Conservation (phyloP, 2,329 filamentous ascomycete genomes). For the Colletotrichum endophyticum region DNA sequence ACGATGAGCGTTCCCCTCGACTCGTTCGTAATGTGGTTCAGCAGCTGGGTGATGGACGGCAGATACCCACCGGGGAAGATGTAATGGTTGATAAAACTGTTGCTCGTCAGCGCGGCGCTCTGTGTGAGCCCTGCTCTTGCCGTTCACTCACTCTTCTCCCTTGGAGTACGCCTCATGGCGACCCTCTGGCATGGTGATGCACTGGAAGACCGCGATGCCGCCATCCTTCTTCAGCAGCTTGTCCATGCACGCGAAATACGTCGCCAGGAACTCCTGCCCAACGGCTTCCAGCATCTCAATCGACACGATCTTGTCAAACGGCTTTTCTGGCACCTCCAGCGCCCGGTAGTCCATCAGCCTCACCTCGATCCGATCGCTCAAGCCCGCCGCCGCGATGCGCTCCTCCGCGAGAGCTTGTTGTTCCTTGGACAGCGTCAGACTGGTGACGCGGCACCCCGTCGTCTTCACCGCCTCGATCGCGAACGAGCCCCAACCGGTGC, state of each 20-base stretch:
- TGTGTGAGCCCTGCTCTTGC: not conserved
- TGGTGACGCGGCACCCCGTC: slow-evolving; percentile 73
- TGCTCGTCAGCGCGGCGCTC: not conserved
- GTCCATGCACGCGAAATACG: slow-evolving; percentile 71
- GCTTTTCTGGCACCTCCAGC: slow-evolving; percentile 54
- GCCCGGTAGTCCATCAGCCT: slow-evolving; percentile 72
- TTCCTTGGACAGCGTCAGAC: slow-evolving; percentile 70
- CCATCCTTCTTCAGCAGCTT: slow-evolving; percentile 68
- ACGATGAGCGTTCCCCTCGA: slow-evolving; percentile 68
- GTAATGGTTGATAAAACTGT: slow-evolving; percentile 74
- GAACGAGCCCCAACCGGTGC: slow-evolving; percentile 78
- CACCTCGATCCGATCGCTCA: slow-evolving; percentile 66
- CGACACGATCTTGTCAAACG: slow-evolving; percentile 74
- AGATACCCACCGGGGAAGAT: slow-evolving; percentile 82
- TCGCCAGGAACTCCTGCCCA: slow-evolving; percentile 68
- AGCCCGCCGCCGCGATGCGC: slow-evolving; percentile 65
- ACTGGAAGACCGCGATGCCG: slow-evolving; percentile 74
- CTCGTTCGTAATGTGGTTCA: slow-evolving; percentile 64
- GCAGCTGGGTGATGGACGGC: slow-evolving; percentile 60
- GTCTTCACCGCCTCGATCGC: slow-evolving; percentile 71
- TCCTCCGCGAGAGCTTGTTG: slow-evolving; percentile 72
- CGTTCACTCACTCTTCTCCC: slow-evolving; percentile 60
- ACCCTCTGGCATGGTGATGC: slow-evolving; percentile 77
- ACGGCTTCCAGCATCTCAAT: slow-evolving; percentile 83
- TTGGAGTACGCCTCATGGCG: slow-evolving; percentile 70